Percentiles rank a stretch among this genome's conserved stretches.
phyloP scores from a whole-genome alignment of 2,329 filamentous ascomycete genomes.

The Leptographium lundbergii region DNA sequence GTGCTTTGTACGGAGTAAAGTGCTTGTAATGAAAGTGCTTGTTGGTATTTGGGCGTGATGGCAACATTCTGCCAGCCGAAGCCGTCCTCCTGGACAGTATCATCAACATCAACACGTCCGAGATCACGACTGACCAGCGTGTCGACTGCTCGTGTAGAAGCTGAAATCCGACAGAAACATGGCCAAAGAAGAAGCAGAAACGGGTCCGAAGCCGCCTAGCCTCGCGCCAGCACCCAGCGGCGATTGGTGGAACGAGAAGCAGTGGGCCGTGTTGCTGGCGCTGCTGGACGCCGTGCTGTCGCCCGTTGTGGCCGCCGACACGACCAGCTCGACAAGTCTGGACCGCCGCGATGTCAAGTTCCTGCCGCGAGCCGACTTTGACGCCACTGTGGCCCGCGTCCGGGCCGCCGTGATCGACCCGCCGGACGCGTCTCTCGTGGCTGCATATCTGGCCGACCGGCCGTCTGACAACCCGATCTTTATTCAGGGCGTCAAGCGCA shows the following conservation, averaged over 20 bases:
- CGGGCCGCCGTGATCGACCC: slow-evolving; percentile 23
- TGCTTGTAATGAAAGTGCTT: no score
- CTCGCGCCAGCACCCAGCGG: slow-evolving; percentile 8
- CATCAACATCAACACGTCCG: not conserved
- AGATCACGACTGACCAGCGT: not conserved
- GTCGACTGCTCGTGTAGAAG: not conserved
- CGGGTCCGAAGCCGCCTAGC: not conserved
- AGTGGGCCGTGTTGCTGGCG: slow-evolving; percentile 42
- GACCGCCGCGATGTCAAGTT: slow-evolving; percentile 29
- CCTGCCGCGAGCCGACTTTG: slow-evolving; percentile 37
- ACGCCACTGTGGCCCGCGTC: slow-evolving; percentile 27
- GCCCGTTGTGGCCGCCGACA: slow-evolving; percentile 32
- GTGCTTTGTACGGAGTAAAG: no score
- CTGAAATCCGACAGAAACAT: not conserved
- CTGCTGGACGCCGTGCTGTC: slow-evolving; percentile 49
- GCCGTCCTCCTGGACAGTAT: not conserved
- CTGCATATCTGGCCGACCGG: slow-evolving; percentile 39
- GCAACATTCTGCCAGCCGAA: not conserved
- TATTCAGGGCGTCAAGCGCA: slow-evolving; percentile 32
- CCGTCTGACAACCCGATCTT: slow-evolving; percentile 41
- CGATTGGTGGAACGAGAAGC: slow-evolving; percentile 29
- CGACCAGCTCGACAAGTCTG: not conserved
- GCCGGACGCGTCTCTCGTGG: slow-evolving; percentile 28
- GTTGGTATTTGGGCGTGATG: not conserved
- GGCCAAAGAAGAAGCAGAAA: not conserved